These are phyloP conservation scores for Scedosporium aurantiacum DNA, from an alignment of 2,329 filamentous ascomycete genomes.

Conservation along the genomic window DNA sequence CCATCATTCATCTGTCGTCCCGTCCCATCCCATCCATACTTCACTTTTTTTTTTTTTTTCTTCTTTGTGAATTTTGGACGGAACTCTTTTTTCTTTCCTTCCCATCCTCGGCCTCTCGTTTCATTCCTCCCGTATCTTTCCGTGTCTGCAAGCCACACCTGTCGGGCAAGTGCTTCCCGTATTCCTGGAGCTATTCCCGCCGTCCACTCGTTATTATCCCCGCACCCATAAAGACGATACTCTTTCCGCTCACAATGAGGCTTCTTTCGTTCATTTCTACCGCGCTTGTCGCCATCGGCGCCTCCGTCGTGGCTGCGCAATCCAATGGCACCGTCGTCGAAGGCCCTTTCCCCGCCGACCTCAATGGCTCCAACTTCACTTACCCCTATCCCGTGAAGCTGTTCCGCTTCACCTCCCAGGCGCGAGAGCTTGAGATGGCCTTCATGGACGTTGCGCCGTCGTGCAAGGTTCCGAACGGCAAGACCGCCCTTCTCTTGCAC, in stretches of 20 bases:
- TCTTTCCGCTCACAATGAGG: neutral
- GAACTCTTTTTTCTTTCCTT: neutral
- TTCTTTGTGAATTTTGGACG: neutral
- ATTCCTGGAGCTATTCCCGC: conserved; percentile 1
- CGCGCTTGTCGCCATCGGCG: neutral
- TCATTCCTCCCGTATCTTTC: neutral
- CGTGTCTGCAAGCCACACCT: neutral
- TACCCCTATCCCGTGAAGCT: conserved; percentile 40
- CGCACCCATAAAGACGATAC: too few relatives aligned
- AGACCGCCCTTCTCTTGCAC: conserved; percentile 37
- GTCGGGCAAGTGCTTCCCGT: too few relatives aligned
- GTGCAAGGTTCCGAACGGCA: conserved; percentile 20
- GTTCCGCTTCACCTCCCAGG: conserved; percentile 36
- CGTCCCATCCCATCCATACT: neutral
- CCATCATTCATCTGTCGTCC: too few relatives aligned
- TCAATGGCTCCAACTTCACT: conserved; percentile 40
- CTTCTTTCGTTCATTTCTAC: neutral
- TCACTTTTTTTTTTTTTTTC: neutral
- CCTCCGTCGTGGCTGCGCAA: conserved; percentile 12
- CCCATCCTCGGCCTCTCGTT: neutral
- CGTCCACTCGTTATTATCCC: neutral
- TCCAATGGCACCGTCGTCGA: conserved; percentile 21
- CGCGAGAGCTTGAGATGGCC: conserved; percentile 38
- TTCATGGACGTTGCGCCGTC: conserved; percentile 40
- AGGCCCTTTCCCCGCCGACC: conserved; percentile 26